phyloP scores from a whole-genome alignment of 2,329 filamentous ascomycete genomes.

The Cercospora sp. region DNA sequence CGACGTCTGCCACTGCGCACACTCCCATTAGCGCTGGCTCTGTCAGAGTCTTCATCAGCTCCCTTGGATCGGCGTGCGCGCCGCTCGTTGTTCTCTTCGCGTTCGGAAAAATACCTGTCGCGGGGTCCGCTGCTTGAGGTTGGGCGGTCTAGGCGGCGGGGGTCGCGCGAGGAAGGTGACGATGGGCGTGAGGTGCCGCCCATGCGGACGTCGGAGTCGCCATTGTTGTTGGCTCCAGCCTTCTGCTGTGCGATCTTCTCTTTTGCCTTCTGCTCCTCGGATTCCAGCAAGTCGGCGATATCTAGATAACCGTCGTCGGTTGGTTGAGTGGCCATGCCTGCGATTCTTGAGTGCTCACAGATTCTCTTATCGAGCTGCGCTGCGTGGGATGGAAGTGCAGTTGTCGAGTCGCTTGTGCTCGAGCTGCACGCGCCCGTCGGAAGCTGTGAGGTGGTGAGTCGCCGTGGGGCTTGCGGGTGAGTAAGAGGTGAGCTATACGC shows the following conservation, averaged over 20 bases:
- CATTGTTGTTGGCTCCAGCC: constrained; percentile 20
- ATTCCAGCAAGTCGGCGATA: constrained; percentile 36
- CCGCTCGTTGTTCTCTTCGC: constrained; percentile 40
- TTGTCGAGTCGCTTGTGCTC: constrained; percentile 1
- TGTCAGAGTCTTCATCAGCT: constrained; percentile 37
- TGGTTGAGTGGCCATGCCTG: constrained; percentile 18
- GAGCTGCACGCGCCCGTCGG: background rate
- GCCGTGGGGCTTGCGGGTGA: background rate
- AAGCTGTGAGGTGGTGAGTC: constrained; percentile 15
- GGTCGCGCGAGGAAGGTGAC: constrained; percentile 16
- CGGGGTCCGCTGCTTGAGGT: constrained; percentile 2
- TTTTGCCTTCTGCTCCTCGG: constrained; percentile 32
- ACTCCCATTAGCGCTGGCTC: constrained; percentile 42
- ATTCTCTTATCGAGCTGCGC: constrained; percentile 12
- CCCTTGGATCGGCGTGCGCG: constrained; percentile 36
- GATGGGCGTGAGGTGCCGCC: constrained; percentile 8
- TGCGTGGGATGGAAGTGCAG: constrained; percentile 1
- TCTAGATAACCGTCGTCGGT: constrained; percentile 20
- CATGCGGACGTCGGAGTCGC: constrained; percentile 18
- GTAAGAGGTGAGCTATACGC: constrained; percentile 7
- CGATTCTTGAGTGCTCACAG: constrained; percentile 23
- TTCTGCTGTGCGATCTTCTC: constrained; percentile 22
- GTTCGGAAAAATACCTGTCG: constrained; percentile 37
- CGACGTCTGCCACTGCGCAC: constrained; percentile 34
- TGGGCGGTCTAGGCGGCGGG: constrained; percentile 20